Conservation (phyloP, 2,329 filamentous ascomycete genomes). For the Colletotrichum sp. region DNA sequence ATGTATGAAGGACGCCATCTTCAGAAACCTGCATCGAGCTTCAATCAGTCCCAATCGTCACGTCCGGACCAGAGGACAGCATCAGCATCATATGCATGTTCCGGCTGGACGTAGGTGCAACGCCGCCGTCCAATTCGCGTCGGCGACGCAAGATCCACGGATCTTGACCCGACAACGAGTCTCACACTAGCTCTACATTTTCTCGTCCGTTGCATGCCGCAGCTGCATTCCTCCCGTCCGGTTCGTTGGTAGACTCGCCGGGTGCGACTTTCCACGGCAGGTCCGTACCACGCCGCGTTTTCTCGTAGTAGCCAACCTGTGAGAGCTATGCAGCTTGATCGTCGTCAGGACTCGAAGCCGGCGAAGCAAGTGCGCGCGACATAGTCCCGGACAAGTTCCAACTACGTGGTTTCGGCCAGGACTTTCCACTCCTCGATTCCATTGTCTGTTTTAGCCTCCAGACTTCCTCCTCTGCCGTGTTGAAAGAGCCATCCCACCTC, state of each 20-base stretch:
- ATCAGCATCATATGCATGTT: neutral
- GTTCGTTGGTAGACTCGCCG: conserved; percentile 18
- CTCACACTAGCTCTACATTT: neutral
- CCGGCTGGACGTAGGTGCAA: neutral
- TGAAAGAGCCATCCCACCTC: conserved; percentile 15
- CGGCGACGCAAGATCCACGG: conserved; percentile 3
- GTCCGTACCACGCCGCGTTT: conserved; percentile 8
- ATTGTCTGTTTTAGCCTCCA: neutral
- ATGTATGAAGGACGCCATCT: neutral
- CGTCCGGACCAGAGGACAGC: neutral
- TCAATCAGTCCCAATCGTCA: neutral
- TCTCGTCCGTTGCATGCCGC: conserved; percentile 3
- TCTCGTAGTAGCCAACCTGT: neutral
- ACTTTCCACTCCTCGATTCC: neutral
- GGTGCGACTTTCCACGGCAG: conserved; percentile 21
- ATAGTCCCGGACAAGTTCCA: neutral
- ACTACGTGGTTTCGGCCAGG: conserved; percentile 1
- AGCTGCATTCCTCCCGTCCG: conserved; percentile 16
- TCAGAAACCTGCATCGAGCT: neutral
- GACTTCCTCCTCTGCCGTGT: neutral
- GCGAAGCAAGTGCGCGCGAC: neutral
- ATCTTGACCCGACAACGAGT: conserved; percentile 12
- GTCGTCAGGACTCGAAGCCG: neutral
- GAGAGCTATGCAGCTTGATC: neutral
- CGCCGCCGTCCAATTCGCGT: conserved; percentile 7